Evolutionary conservation across 2,329 filamentous ascomycete genomes (phyloP).

Genomic region (Thyridium curvatum): DNA sequence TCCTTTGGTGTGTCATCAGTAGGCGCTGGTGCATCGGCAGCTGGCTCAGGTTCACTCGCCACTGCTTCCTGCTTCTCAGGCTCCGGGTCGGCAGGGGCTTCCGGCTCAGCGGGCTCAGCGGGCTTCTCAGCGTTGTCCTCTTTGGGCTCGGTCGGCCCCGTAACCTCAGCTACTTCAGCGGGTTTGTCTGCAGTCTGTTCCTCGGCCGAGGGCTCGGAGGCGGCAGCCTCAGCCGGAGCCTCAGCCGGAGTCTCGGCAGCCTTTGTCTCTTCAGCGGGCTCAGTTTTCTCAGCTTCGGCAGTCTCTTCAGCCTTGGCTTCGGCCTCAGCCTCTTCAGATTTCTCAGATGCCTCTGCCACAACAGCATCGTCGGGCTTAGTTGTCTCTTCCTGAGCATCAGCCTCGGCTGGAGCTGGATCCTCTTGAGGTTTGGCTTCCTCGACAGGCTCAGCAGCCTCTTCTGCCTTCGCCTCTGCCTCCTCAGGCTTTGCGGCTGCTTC

Average conservation of each 20-base stretch:
- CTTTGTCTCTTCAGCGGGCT: too few species aligned
- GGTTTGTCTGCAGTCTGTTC: conserved; percentile 18
- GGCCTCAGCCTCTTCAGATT: background rate
- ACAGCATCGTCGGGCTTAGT: too few species aligned
- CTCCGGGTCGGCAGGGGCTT: background rate
- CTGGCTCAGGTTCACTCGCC: background rate
- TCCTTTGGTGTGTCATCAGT: too few species aligned
- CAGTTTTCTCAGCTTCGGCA: conserved; percentile 1
- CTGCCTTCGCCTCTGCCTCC: background rate
- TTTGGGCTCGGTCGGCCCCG: conserved; percentile 13
- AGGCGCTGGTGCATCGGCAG: conserved; percentile 16
- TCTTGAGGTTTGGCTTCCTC: conserved; percentile 1
- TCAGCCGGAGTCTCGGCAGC: background rate
- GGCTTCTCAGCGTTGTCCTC: background rate
- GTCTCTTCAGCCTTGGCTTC: conserved; percentile 1
- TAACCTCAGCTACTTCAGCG: conserved; percentile 17
- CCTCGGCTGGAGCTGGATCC: background rate
- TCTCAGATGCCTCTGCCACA: too few species aligned
- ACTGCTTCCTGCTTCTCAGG: too few species aligned
- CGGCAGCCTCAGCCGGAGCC: background rate
- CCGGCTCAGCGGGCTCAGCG: background rate
- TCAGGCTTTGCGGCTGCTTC: background rate
- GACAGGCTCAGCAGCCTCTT: conserved; percentile 4
- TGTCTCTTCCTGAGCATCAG: too few species aligned
- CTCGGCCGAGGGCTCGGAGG: conserved; percentile 10